A percentile compares a stretch with the other conserved stretches of the same genome.
Conservation (phyloP, 164 flowering plant species). For the Aristolochia fimbriata region DNA sequence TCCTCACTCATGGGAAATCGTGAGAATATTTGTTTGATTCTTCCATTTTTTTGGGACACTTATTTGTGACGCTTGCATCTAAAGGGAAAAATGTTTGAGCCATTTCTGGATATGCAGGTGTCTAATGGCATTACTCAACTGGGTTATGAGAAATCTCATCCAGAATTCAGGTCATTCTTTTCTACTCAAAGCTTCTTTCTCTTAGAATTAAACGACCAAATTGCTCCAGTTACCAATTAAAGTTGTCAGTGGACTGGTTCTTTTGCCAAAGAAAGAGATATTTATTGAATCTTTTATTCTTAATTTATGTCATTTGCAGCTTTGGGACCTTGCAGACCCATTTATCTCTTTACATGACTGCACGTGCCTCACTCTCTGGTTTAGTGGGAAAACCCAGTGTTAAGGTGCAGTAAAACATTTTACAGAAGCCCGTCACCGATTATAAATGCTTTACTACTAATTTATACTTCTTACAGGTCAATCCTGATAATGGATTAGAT, state of each 20-base stretch:
- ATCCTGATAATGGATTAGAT: slow-evolving; percentile 61
- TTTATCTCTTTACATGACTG: slow-evolving; percentile 76
- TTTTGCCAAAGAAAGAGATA: no score
- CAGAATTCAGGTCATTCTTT: slow-evolving; percentile 64
- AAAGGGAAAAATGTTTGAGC: neutral
- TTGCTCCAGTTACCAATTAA: neutral
- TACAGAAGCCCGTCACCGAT: neutral
- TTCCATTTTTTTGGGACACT: neutral
- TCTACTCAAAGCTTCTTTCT: slow-evolving; percentile 1
- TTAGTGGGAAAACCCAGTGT: slow-evolving; percentile 60
- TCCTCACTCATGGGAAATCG: slow-evolving; percentile 95
- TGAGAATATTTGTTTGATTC: slow-evolving; percentile 21
- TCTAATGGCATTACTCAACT: slow-evolving; percentile 83
- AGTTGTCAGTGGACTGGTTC: no score
- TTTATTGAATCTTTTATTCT: neutral
- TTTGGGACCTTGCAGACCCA: slow-evolving; percentile 72
- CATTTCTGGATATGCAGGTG: slow-evolving; percentile 38
- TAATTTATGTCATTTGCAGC: slow-evolving; percentile 32
- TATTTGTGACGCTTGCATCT: neutral
- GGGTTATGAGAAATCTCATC: slow-evolving; percentile 62
- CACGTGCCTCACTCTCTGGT: slow-evolving; percentile 59
- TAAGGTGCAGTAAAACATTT: slow-evolving; percentile 33
- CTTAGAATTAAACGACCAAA: neutral
- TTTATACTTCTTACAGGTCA: slow-evolving; percentile 31
- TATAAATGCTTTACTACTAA: neutral